Percentiles rank a stretch among this genome's conserved stretches.
phyloP scores from a whole-genome alignment of 768 basidiomycete species.

The Suillus subaureus region DNA sequence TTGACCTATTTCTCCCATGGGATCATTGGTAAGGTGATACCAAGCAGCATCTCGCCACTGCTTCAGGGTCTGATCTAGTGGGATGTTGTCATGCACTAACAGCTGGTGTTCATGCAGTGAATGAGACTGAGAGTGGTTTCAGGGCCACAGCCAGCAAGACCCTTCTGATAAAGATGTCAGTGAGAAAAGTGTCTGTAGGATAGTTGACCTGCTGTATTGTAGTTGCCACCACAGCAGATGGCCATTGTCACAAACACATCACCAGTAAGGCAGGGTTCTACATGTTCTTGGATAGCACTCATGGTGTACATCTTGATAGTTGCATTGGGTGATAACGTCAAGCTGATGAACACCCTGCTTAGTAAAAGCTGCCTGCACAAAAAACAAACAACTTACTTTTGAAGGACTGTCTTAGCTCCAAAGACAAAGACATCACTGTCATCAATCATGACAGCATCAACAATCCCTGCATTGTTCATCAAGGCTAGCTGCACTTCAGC shows the following conservation, averaged over 20 bases:
- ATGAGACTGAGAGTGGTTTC: background rate
- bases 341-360: background rate
- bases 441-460: conserved; percentile 5
- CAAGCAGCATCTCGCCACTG: background rate
- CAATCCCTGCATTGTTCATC: background rate
- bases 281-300: background rate
- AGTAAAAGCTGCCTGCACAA: no score
- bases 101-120: background rate
- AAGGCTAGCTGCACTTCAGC: conserved; percentile 2
- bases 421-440: conserved; percentile 12
- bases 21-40: background rate
- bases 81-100: background rate
- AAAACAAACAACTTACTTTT: background rate
- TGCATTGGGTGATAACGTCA: background rate
- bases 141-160: background rate
- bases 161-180: background rate
- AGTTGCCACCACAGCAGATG: background rate
- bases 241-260: background rate
- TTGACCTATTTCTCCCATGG: background rate
- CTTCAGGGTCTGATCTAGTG: background rate
- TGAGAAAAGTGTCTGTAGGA: no score
- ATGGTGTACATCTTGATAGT: conserved; percentile 7
- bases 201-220: background rate
- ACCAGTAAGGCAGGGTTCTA: background rate
- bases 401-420: conserved; percentile 8